phyloP scores from a whole-genome alignment of 345 rosid genomes.

The Gossypium bickii region DNA sequence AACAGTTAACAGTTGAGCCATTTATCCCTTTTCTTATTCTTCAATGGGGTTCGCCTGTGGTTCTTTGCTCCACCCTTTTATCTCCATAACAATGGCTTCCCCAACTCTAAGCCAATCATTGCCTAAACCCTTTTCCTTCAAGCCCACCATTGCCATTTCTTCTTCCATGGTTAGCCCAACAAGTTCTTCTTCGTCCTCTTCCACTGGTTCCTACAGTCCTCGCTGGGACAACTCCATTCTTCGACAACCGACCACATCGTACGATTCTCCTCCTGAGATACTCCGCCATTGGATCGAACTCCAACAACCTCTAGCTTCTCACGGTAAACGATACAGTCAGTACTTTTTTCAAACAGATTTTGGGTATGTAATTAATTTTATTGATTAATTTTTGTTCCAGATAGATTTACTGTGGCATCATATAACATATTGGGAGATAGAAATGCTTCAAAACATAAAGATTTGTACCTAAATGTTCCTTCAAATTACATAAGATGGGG shows the following conservation, averaged over 20 bases:
- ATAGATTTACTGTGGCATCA: constrained; percentile 57
- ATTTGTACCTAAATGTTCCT: constrained; percentile 59
- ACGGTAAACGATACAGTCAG: constrained; percentile 28
- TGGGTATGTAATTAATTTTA: background rate
- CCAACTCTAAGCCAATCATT: background rate
- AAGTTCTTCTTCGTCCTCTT: constrained; percentile 21
- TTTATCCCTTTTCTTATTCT: background rate
- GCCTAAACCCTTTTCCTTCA: constrained; percentile 11
- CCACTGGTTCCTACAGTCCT: constrained; percentile 34
- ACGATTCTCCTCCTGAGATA: constrained; percentile 34
- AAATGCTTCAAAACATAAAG: constrained; percentile 59
- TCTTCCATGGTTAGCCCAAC: constrained; percentile 31
- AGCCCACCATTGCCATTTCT: constrained; percentile 13
- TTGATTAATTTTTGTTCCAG: constrained; percentile 26
- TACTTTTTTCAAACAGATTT: background rate
- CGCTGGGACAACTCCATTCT: constrained; percentile 37
- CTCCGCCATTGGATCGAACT: constrained; percentile 62
- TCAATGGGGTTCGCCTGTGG: constrained; percentile 18
- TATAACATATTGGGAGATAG: constrained; percentile 75
- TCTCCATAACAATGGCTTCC: constrained; percentile 14
- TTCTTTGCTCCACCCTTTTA: constrained; percentile 32
- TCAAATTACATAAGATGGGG: constrained; percentile 54
- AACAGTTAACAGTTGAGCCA: background rate
- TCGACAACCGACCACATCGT: constrained; percentile 15
- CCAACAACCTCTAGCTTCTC: constrained; percentile 38